Evolutionary conservation across 2,329 filamentous ascomycete genomes (phyloP), one percentile per base, ranked within the genome.

Genomic region (Trichophyton equinum): DNA sequence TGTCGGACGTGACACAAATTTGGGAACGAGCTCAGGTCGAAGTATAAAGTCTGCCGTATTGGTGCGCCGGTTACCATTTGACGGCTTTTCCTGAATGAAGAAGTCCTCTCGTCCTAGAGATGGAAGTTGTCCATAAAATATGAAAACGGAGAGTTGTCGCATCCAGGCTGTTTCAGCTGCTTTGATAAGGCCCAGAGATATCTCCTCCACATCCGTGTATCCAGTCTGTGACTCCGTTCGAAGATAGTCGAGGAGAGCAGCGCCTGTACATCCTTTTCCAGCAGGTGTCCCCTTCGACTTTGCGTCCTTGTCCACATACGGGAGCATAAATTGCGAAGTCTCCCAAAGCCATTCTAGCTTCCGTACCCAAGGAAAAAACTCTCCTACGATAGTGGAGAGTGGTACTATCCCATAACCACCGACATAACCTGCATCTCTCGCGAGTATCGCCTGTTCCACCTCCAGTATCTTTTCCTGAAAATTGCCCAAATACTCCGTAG

Each of bases 371-470:
- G 83, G 86, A n/a, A 87, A 85, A 68, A 97, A 96, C 69, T 94
- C 87, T 4, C 82, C 82, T 30, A 95, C 85, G 20, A 97, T 81
- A 1, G 86, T 86, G 57, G 94, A 95, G 67, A 99, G 75, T 2
- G 94, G 92, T 22, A 97, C 92, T 64, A 96, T 95, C 64, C 92
- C 87, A 72, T 96, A 96, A 0, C 89, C 92, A 47, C 92, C 92
- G 1, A 97, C 92, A 62, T 89, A 83, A 5, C 79, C 82, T 1
- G 91, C 81, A 76, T 96, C 90, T 68, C 85, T 83, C 53, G 80
- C 82, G 58, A 97, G 76, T 27, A 99, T 88, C 11, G 81, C 81
- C 61, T 81, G 82, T 74, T 99, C 94, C 3, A 96, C 89, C 60
- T 91, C 84, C 7, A 97, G 77, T 4, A 97, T 85, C 70, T 90